phyloP scores from a whole-genome alignment of 2,329 filamentous ascomycete species.

The Fusarium pseudonygamai region DNA sequence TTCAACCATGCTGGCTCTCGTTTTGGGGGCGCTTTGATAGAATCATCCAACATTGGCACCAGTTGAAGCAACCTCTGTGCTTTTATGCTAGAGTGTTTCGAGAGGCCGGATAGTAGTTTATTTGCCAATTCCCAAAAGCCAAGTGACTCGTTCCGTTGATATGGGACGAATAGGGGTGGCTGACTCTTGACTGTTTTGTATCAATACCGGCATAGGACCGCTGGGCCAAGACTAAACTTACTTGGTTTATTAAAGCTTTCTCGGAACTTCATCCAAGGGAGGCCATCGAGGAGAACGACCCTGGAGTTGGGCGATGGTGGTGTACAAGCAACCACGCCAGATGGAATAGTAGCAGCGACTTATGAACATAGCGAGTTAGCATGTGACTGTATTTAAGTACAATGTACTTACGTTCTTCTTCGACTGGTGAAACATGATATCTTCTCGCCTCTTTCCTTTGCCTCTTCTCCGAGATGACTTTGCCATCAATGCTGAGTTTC shows the following conservation, averaged over 20 bases:
- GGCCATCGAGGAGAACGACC: rapidly evolving
- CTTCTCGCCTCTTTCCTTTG: not conserved
- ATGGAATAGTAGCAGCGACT: too few relatives aligned
- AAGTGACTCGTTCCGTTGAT: rapidly evolving
- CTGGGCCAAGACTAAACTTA: rapidly evolving
- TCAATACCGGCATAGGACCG: rapidly evolving
- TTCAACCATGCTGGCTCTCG: not conserved
- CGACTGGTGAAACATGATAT: rapidly evolving
- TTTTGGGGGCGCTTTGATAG: rapidly evolving
- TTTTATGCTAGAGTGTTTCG: rapidly evolving
- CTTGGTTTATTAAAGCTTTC: rapidly evolving
- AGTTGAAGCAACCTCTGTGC: not conserved
- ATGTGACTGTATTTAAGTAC: rapidly evolving
- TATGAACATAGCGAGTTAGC: not conserved
- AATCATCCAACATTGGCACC: rapidly evolving
- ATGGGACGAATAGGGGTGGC: rapidly evolving
- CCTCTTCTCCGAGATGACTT: not conserved
- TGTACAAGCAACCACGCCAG: not conserved
- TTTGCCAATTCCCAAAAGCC: rapidly evolving
- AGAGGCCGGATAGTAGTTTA: rapidly evolving
- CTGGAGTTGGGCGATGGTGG: not conserved
- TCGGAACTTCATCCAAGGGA: not conserved
- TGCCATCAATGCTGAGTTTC: not conserved
- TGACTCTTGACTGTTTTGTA: not conserved
- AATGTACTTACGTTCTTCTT: rapidly evolving